These are phyloP conservation scores for Agrocybe chaxingu DNA, from an alignment of 768 basidiomycete genomes.

Conservation along the genomic window DNA sequence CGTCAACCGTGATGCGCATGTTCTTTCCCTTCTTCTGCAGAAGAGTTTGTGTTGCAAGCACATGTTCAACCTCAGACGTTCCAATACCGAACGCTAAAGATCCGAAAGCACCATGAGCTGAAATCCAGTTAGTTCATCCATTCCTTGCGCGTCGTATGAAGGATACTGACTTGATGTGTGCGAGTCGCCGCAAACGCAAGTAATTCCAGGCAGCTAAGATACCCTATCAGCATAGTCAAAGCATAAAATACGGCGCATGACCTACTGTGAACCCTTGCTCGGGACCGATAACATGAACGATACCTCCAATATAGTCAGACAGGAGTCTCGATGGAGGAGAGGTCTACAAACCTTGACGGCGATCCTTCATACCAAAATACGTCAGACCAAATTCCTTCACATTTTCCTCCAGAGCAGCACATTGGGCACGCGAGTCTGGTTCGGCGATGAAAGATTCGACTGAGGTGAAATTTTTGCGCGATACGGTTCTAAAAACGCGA, in stretches of 20 bases:
- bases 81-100: constrained; percentile 93
- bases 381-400: constrained; percentile 90
- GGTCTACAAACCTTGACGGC: constrained; percentile 64
- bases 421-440: constrained; percentile 84
- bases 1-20: constrained; percentile 89
- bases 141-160: background rate
- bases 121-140: constrained; percentile 1
- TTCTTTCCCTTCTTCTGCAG: constrained; percentile 87
- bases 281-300: constrained; percentile 88
- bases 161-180: constrained; percentile 78
- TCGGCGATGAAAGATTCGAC: constrained; percentile 76
- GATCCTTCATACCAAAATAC: constrained; percentile 88
- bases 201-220: constrained; percentile 65
- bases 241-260: constrained; percentile 1
- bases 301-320: constrained; percentile 43
- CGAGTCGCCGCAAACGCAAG: constrained; percentile 89
- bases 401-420: constrained; percentile 80
- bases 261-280: constrained; percentile 89
- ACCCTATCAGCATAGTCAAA: background rate
- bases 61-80: constrained; percentile 92
- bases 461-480: constrained; percentile 72
- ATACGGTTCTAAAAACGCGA: constrained; percentile 49
- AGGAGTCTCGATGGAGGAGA: background rate
- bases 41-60: constrained; percentile 88
- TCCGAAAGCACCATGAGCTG: constrained; percentile 90